phyloP scores from a whole-genome alignment of 2,329 filamentous ascomycete genomes.

The Paecilomyces variotii region DNA sequence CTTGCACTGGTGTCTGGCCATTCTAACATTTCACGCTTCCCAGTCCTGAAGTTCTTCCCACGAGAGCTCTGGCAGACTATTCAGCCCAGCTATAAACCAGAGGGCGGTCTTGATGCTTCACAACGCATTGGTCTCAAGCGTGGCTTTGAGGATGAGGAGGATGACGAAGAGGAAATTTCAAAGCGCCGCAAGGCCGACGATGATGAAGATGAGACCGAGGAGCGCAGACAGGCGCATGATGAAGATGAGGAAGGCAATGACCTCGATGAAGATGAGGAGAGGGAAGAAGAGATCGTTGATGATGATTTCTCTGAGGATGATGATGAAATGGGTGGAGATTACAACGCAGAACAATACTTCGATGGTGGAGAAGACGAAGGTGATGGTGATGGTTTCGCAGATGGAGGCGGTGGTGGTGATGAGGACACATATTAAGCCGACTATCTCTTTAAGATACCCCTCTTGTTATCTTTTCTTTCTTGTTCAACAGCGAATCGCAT shows the following conservation, averaged over 20 bases:
- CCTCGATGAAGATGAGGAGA: slow-evolving; percentile 39
- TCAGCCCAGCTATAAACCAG: slow-evolving; percentile 37
- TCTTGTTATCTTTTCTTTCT: slow-evolving; percentile 11
- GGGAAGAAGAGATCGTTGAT: slow-evolving; percentile 47
- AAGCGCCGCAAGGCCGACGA: slow-evolving; percentile 29
- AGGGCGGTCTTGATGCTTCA: slow-evolving; percentile 20
- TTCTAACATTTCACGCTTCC: slow-evolving; percentile 1
- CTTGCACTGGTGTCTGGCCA: background rate
- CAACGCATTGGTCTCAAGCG: slow-evolving; percentile 19
- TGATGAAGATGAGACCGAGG: slow-evolving; percentile 21
- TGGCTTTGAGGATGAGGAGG: slow-evolving; percentile 39
- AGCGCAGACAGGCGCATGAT: slow-evolving; percentile 27
- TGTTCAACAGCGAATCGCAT: background rate
- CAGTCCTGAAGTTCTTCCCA: slow-evolving; percentile 52
- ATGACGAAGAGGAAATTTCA: slow-evolving; percentile 18
- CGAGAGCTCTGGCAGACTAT: slow-evolving; percentile 49
- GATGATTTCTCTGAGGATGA: slow-evolving; percentile 55
- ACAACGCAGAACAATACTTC: slow-evolving; percentile 59
- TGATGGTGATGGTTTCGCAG: slow-evolving; percentile 49
- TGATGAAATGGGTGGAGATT: slow-evolving; percentile 52
- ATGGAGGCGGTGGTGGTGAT: slow-evolving; percentile 46
- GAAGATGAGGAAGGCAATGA: slow-evolving; percentile 30
- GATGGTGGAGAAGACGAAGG: slow-evolving; percentile 50
- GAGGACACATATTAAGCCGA: slow-evolving; percentile 32
- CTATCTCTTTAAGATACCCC: slow-evolving; percentile 21